Conservation (phyloP, 2,329 filamentous ascomycete genomes). For the Aspergillus amoenus region DNA sequence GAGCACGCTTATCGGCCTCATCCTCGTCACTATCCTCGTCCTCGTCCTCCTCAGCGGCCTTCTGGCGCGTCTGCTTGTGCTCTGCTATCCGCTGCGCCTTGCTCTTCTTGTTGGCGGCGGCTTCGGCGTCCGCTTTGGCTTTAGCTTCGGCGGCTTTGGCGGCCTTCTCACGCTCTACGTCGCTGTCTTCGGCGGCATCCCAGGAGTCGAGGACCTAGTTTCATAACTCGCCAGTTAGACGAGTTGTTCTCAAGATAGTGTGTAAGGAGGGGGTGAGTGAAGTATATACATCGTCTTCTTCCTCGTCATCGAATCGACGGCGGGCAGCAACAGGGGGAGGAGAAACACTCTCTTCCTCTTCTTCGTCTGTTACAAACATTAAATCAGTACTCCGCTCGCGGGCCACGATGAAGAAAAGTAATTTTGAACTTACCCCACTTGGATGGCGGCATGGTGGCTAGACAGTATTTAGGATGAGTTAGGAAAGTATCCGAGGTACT, state of each 20-base stretch:
- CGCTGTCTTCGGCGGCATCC: constrained; percentile 96
- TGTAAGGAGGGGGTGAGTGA: neutral
- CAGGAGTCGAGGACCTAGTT: constrained; percentile 86
- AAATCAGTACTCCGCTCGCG: constrained; percentile 7
- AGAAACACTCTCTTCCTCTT: constrained; percentile 58
- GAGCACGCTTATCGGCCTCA: constrained; percentile 69
- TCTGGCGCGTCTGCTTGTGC: constrained; percentile 62
- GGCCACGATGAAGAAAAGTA: neutral
- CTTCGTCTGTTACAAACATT: constrained; percentile 33
- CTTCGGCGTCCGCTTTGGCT: constrained; percentile 84
- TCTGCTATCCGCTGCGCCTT: constrained; percentile 85
- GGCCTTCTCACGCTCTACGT: constrained; percentile 92
- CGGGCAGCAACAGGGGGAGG: constrained; percentile 49
- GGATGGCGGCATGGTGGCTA: constrained; percentile 45
- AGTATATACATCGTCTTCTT: constrained; percentile 72
- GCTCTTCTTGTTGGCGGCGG: constrained; percentile 85
- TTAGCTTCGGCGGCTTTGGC: constrained; percentile 83
- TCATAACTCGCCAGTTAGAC: neutral
- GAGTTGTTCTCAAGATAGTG: neutral
- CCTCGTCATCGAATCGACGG: constrained; percentile 88
- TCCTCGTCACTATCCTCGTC: constrained; percentile 61
- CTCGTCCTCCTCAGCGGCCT: constrained; percentile 50
- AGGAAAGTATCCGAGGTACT: neutral
- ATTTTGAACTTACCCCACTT: constrained; percentile 48
- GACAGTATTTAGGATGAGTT: constrained; percentile 15